Conservation (phyloP, 1,139 yeast genomes). For the Yamadazyma triangularis region DNA sequence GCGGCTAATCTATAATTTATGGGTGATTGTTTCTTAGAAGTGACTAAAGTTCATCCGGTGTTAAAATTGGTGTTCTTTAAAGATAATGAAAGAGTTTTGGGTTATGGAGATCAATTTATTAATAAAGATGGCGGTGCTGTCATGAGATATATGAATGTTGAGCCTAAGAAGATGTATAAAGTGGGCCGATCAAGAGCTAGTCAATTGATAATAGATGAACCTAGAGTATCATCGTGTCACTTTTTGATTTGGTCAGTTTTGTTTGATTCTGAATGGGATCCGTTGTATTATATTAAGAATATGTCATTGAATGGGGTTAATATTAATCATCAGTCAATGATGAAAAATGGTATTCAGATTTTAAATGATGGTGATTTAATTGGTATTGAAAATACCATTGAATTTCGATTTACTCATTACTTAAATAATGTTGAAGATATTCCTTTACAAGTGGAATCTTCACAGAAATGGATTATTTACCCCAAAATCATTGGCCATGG, state of each 20-base stretch:
- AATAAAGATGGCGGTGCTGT: too few species aligned
- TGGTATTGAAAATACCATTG: conserved; percentile 29
- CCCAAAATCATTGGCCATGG: conserved; percentile 51
- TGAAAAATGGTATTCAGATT: conserved; percentile 27
- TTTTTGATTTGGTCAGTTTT: conserved; percentile 45
- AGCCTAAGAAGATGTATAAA: background rate
- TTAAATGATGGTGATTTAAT: conserved; percentile 44
- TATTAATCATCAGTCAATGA: conserved; percentile 34
- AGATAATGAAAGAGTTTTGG: background rate
- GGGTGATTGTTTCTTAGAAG: background rate
- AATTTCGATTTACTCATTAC: conserved; percentile 11
- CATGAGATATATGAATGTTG: too few species aligned
- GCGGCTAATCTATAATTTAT: background rate
- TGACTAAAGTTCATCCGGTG: background rate
- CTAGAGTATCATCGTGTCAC: conserved; percentile 36
- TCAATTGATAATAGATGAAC: conserved; percentile 3
- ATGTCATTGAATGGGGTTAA: conserved; percentile 51
- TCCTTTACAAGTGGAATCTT: conserved; percentile 4
- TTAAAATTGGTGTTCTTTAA: background rate
- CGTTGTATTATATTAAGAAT: conserved; percentile 52
- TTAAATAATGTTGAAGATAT: conserved; percentile 1
- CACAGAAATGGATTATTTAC: conserved; percentile 35
- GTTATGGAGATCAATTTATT: too few species aligned
- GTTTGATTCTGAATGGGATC: conserved; percentile 46
- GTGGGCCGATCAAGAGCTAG: background rate